phyloP scores from a whole-genome alignment of 2,329 filamentous ascomycete genomes.

The Aspergillus sp. region DNA sequence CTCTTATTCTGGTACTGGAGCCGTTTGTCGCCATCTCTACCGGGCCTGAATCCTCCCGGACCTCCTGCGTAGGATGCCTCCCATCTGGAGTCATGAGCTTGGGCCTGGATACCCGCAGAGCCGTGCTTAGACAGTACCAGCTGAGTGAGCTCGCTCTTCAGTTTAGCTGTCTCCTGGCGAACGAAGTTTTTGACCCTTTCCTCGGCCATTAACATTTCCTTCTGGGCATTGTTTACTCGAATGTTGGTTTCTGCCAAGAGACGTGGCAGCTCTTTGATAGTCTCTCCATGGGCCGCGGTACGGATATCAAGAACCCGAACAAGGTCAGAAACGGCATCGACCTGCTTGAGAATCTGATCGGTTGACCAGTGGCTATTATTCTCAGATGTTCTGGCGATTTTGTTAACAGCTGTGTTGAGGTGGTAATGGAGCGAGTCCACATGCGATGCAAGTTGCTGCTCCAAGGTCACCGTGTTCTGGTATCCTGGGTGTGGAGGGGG shows the following conservation, averaged over 20 bases:
- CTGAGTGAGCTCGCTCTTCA: conserved; percentile 15
- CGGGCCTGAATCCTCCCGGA: background rate
- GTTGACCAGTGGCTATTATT: conserved; percentile 22
- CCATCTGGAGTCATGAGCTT: background rate
- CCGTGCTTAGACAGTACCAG: background rate
- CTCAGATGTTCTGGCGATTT: conserved; percentile 17
- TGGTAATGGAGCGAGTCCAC: conserved; percentile 24
- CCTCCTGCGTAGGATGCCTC: background rate
- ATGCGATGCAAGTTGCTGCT: conserved; percentile 21
- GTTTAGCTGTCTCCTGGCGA: conserved; percentile 14
- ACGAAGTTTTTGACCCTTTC: conserved; percentile 10
- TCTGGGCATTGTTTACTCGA: conserved; percentile 13
- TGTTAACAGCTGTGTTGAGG: conserved; percentile 14
- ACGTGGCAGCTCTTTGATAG: conserved; percentile 12
- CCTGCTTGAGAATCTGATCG: conserved; percentile 22
- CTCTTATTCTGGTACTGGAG: conserved; percentile 1
- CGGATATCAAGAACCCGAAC: conserved; percentile 15
- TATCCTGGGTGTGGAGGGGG: conserved; percentile 24
- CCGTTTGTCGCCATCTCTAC: background rate
- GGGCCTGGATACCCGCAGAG: background rate
- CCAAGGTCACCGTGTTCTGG: conserved; percentile 23
- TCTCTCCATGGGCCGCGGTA: conserved; percentile 16
- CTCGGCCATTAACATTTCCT: conserved; percentile 14
- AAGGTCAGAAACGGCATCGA: conserved; percentile 19
- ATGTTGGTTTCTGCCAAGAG: conserved; percentile 12